Base-by-base conservation (phyloP, 345 rosid species). In the Psidium guajava region DNA sequence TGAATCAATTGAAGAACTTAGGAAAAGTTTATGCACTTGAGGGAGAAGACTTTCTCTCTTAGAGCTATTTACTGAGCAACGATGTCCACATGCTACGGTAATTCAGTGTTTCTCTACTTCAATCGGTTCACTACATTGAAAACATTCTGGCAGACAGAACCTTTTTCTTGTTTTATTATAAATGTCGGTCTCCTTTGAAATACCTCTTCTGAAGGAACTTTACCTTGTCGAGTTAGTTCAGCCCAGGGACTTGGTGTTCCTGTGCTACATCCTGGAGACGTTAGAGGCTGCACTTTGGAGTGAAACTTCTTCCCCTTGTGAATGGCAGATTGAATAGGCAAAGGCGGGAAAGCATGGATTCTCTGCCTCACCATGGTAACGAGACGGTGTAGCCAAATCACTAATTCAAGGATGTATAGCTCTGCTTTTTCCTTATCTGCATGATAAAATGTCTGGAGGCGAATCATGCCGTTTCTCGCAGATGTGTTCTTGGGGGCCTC, bases 361-460 rank as follows among this genome's bases (percentile, higher is more conserved):
- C 82, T 54, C 95, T 96, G 82, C 90, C 93, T 91, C 42, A 87
- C 95, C 88, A 92, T 96, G 85, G 86, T 88, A 52, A 95, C 91
- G 50, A 97, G 94, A 86, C 92, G 94, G 86, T 97, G 99, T 49
- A 97, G 98, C 99, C 95, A 92, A 40, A 92, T 93, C 81, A 92
- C 90, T 51, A 92, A 86, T 57, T 96, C 98, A 56, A 97, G 93
- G 89, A 97, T 93, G 88, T 90, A 94, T 28, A 82, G 85, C 87
- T 97, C 98, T 0, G 94, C 91, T 91, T 92, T 97, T 85, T 93
- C 95, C 91, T 93, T 96, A 86, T 96, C 99, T 8, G 99, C 99
- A 84, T 97, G 98, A 91, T 97, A 94, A 74, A 97, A 93, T 7
- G 99, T 97, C 87, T 94, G 98, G 13, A 97, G 95, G 88, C 95